Percentiles rank a stretch among this genome's conserved stretches.
phyloP scores from a whole-genome alignment of 768 basidiomycete species.

The Strobilomyces dryophilus region DNA sequence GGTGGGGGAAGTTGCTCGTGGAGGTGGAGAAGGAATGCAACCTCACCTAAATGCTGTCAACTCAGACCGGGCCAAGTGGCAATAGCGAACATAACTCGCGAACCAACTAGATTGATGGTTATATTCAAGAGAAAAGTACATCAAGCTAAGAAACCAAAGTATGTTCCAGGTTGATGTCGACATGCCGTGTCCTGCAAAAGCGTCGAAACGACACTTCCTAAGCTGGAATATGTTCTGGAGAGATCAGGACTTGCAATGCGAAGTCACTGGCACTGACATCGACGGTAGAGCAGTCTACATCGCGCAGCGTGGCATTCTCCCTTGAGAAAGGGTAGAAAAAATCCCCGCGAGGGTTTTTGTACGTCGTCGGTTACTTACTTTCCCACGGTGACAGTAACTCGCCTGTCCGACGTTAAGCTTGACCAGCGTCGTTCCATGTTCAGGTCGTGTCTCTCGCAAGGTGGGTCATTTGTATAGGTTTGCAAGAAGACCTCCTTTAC shows the following conservation, averaged over 20 bases:
- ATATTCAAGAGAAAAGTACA: background rate
- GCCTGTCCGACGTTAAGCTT: background rate
- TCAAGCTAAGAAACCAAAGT: background rate
- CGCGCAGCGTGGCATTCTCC: constrained; percentile 66
- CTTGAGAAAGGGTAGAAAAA: constrained; percentile 21
- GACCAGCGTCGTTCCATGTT: constrained; percentile 21
- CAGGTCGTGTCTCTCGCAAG: constrained; percentile 20
- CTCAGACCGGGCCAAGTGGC: background rate
- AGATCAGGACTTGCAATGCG: constrained; percentile 46
- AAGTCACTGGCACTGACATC: constrained; percentile 64
- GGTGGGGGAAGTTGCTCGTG: constrained; percentile 22
- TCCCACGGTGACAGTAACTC: constrained; percentile 35
- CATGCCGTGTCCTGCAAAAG: constrained; percentile 53
- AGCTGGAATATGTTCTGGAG: constrained; percentile 51
- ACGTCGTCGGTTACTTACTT: constrained; percentile 13
- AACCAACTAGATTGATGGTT: background rate
- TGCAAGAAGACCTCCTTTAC: background rate
- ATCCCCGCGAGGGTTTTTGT: constrained; percentile 16
- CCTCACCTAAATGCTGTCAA: background rate
- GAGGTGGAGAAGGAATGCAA: constrained; percentile 27
- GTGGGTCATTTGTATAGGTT: constrained; percentile 4
- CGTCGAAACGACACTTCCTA: constrained; percentile 65
- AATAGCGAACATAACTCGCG: background rate
- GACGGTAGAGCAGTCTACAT: constrained; percentile 47
- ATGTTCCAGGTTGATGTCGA: constrained; percentile 59